Percentiles rank a stretch among this genome's conserved stretches.
These are phyloP conservation scores for Fraxinus quadrangulata DNA, from an alignment of 257 asterid species.

Conservation along the genomic window DNA sequence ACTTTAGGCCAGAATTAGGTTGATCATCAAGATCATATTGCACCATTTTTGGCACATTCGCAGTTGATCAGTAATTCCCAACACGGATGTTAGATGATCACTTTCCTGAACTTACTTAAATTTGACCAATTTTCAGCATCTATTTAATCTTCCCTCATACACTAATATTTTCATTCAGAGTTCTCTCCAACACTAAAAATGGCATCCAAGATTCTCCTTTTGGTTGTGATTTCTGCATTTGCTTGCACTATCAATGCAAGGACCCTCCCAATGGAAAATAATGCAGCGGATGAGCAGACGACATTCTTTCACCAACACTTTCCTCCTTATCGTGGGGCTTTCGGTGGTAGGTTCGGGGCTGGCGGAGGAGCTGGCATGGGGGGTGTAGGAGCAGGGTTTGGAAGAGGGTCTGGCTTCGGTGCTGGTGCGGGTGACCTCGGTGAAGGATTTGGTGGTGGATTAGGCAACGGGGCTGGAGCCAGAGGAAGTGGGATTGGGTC, in stretches of 20 bases:
- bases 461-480: constrained; percentile 7
- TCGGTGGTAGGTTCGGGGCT: constrained; percentile 26
- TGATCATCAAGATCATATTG: constrained; percentile 23
- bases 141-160: constrained; percentile 11
- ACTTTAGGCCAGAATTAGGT: constrained; percentile 27
- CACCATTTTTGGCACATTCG: neutral
- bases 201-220: constrained; percentile 25
- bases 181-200: constrained; percentile 10
- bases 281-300: constrained; percentile 16
- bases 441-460: constrained; percentile 21
- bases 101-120: neutral
- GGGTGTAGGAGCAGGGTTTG: constrained; percentile 14
- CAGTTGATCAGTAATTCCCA: constrained; percentile 7
- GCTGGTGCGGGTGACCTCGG: constrained; percentile 17
- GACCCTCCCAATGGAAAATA: constrained; percentile 7
- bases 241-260: constrained; percentile 15
- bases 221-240: constrained; percentile 20
- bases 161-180: constrained; percentile 8
- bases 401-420: constrained; percentile 14
- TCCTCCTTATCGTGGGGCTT: constrained; percentile 22
- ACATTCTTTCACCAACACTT: constrained; percentile 35
- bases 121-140: neutral
- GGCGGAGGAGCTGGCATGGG: neutral
- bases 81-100: constrained; percentile 4
- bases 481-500: constrained; percentile 10